These are phyloP conservation scores for Tremellales sp. DNA, from an alignment of 1,284 basidiomycete species.

Conservation along the genomic window DNA sequence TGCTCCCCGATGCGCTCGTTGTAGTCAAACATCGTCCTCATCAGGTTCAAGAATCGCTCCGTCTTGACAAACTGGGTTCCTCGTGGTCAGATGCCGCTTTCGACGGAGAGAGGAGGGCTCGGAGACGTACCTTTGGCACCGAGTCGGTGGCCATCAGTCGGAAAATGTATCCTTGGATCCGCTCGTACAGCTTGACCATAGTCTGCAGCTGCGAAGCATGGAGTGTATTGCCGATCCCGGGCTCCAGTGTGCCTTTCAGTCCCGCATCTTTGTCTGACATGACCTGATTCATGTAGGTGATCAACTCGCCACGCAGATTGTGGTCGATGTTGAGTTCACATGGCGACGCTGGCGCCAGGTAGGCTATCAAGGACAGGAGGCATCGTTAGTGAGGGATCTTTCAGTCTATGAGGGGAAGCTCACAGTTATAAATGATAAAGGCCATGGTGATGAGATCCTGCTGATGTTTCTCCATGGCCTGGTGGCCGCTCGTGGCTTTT, in stretches of 20 bases:
- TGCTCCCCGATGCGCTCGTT: slow-evolving; percentile 20
- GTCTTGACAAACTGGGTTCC: slow-evolving; percentile 42
- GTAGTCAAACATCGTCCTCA: slow-evolving; percentile 33
- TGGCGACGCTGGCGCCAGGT: slow-evolving; percentile 89
- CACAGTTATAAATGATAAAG: slow-evolving; percentile 67
- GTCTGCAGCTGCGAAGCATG: slow-evolving; percentile 90
- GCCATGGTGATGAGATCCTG: slow-evolving; percentile 91
- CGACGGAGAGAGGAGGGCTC: slow-evolving; percentile 1
- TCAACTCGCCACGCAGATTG: slow-evolving; percentile 86
- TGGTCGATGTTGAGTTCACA: slow-evolving; percentile 99
- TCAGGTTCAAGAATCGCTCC: slow-evolving; percentile 38
- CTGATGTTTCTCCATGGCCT: slow-evolving; percentile 96
- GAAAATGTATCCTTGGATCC: slow-evolving; percentile 96
- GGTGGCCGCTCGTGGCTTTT: slow-evolving; percentile 62
- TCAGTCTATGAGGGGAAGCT: slow-evolving; percentile 11
- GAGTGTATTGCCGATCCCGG: slow-evolving; percentile 61
- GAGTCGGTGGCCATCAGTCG: slow-evolving; percentile 97
- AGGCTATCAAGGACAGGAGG: slow-evolving; percentile 65
- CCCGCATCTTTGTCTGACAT: slow-evolving; percentile 60
- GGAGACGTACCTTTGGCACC: slow-evolving; percentile 72
- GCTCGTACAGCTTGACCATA: slow-evolving; percentile 88
- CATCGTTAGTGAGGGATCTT: neutral
- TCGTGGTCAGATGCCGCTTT: too few species aligned
- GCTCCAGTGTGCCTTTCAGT: slow-evolving; percentile 71
- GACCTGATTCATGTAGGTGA: slow-evolving; percentile 85